phyloP scores from a whole-genome alignment of 768 basidiomycete species.

The Mycena crocata region DNA sequence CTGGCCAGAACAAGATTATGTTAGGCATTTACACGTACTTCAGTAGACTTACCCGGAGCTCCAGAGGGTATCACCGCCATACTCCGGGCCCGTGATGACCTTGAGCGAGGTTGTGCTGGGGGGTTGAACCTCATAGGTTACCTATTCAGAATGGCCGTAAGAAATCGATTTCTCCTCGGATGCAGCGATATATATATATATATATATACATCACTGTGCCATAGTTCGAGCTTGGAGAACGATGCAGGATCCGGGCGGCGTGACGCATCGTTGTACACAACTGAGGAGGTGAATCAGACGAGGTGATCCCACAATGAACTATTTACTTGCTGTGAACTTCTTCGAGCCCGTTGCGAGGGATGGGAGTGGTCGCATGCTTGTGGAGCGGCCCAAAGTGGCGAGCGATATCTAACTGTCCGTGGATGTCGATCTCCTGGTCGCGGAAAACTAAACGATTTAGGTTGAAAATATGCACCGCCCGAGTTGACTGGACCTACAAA shows the following conservation, averaged over 20 bases:
- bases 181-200: conserved; percentile 25
- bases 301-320: conserved; percentile 9
- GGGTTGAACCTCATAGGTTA: conserved; percentile 86
- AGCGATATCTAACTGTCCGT: conserved; percentile 78
- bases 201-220: conserved; percentile 89
- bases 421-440: conserved; percentile 76
- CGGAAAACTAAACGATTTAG: conserved; percentile 66
- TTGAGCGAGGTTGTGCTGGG: conserved; percentile 84
- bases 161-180: background rate
- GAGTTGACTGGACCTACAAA: conserved; percentile 60
- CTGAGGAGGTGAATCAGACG: conserved; percentile 45
- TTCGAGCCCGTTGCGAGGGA: conserved; percentile 79
- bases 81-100: conserved; percentile 74
- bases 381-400: conserved; percentile 82
- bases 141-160: conserved; percentile 39
- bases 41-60: conserved; percentile 70
- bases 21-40: background rate
- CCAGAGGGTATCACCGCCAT: conserved; percentile 86
- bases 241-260: conserved; percentile 71
- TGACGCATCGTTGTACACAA: conserved; percentile 77
- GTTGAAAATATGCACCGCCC: background rate
- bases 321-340: conserved; percentile 76
- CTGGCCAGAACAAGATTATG: conserved; percentile 50
- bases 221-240: conserved; percentile 81
- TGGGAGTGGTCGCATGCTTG: conserved; percentile 85